phyloP scores from a whole-genome alignment of 192 early-diverging fungal species.

The Irineochytrium annulatum region DNA sequence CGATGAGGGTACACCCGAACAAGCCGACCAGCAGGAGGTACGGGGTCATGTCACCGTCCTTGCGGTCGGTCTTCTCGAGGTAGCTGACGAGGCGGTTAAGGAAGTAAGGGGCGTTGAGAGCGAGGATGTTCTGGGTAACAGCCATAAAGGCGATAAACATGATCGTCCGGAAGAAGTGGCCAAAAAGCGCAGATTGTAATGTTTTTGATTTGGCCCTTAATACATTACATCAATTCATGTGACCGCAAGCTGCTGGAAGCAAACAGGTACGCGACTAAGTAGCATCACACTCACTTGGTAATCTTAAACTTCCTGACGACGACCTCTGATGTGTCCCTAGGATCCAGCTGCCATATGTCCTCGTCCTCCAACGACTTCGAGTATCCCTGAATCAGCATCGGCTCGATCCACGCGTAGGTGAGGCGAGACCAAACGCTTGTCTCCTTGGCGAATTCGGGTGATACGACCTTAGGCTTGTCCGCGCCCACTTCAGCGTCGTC shows the following conservation, averaged over 20 bases:
- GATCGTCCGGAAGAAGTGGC: neutral
- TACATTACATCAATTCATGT: neutral
- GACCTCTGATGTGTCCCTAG: conserved; percentile 5
- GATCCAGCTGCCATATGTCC: conserved; percentile 19
- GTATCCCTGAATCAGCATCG: conserved; percentile 11
- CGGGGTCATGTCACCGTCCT: neutral
- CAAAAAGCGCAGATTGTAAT: neutral
- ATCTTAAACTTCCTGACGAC: conserved; percentile 8
- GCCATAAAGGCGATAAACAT: neutral
- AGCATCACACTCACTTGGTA: conserved; percentile 16
- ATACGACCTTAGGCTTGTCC: too few relatives aligned
- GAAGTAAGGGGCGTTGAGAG: conserved; percentile 13
- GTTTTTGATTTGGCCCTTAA: neutral
- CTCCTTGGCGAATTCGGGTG: too few relatives aligned
- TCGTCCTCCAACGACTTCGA: conserved; percentile 20
- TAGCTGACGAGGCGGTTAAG: conserved; percentile 17
- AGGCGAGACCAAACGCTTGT: too few relatives aligned
- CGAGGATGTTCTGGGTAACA: too few relatives aligned
- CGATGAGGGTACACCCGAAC: conserved; percentile 5
- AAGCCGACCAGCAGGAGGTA: conserved; percentile 13
- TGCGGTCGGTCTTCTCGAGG: conserved; percentile 4
- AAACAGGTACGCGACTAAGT: too few relatives aligned
- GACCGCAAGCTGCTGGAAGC: too few relatives aligned
- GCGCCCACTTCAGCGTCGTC: too few relatives aligned
- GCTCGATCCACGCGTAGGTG: conserved; percentile 23